Evolutionary conservation across 257 asterid genomes (phyloP), one percentile per base, ranked within the genome.

Genomic region (Sherardia arvensis): DNA sequence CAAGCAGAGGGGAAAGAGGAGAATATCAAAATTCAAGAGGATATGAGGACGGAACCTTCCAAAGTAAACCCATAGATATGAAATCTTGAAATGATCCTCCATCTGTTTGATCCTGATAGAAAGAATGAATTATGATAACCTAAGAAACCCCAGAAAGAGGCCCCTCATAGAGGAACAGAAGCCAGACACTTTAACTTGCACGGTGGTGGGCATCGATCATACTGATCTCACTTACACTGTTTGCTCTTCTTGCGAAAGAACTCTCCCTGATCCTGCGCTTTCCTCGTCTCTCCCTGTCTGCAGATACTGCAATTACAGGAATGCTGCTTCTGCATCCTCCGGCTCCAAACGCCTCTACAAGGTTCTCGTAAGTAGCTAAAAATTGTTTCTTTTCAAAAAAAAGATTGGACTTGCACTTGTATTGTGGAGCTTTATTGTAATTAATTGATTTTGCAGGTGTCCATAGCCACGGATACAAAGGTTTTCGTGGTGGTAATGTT

Each of bases 401-500:
- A 6, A 43, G 65, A 1, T 32, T 18, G 47, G 53, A 22, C 2
- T 28, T 53, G 12, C 27, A 28, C 27, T 23, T 0, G 17, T 53
- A 7, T 18, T 8, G 1, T 51, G 25, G 62, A 38, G 0, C 21
- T 34, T 21, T 65, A 38, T 43, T 45, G 4, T 53, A 20, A 20
- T 5, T 5, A 27, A 27, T 28, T 29, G 14, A 30, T 12, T n/a
- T 72, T 73, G 82, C 87, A 91, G 96, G 56, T 88, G 78, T 91
- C 95, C 20, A 73, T 88, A 69, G 95, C 95, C 66, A 86, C 95
- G 1, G 93, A 86, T 43, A 76, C 80, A 25, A 71, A 74, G 78
- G 95, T 82, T 51, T 75, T 78, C 63, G 89, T 75, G 77, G 95
- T 86, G 74, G 76, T 85, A 70, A 84, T 91, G 98, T 91, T 91